Conservation (phyloP, 1,139 yeast genomes). For the Debaryomycetaceae sp. region DNA sequence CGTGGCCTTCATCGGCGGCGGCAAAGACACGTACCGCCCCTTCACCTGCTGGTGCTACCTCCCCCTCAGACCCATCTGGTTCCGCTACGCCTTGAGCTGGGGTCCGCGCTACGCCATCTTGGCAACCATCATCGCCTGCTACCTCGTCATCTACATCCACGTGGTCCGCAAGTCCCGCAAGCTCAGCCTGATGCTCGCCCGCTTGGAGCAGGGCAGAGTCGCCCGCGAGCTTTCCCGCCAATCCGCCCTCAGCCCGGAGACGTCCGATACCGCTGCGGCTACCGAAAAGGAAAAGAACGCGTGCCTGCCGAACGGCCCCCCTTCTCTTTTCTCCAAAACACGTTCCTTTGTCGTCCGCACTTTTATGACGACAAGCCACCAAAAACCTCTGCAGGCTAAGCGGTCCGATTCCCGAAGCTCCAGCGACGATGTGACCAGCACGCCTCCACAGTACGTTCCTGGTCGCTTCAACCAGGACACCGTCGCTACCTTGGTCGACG, state of each 20-base stretch:
- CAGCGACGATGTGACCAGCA: neutral
- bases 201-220: slow-evolving; percentile 2
- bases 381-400: slow-evolving; percentile 20
- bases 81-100: slow-evolving; percentile 69
- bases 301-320: too few relatives aligned
- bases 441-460: slow-evolving; percentile 1
- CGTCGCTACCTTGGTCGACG: slow-evolving; percentile 2
- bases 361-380: slow-evolving; percentile 11
- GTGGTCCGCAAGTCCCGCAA: slow-evolving; percentile 52
- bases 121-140: slow-evolving; percentile 51
- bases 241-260: slow-evolving; percentile 1
- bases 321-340: slow-evolving; percentile 8
- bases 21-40: slow-evolving; percentile 43
- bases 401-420: slow-evolving; percentile 11
- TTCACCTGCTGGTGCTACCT: slow-evolving; percentile 75
- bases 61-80: slow-evolving; percentile 68
- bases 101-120: slow-evolving; percentile 66
- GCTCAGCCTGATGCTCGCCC: slow-evolving; percentile 34
- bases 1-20: slow-evolving; percentile 47
- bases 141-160: slow-evolving; percentile 62
- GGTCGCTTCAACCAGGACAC: neutral
- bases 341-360: slow-evolving; percentile 29
- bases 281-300: slow-evolving; percentile 1
- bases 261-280: slow-evolving; percentile 1
- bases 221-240: neutral